Conservation (phyloP, 192 early-diverging fungal species). For the Podila epigama region DNA sequence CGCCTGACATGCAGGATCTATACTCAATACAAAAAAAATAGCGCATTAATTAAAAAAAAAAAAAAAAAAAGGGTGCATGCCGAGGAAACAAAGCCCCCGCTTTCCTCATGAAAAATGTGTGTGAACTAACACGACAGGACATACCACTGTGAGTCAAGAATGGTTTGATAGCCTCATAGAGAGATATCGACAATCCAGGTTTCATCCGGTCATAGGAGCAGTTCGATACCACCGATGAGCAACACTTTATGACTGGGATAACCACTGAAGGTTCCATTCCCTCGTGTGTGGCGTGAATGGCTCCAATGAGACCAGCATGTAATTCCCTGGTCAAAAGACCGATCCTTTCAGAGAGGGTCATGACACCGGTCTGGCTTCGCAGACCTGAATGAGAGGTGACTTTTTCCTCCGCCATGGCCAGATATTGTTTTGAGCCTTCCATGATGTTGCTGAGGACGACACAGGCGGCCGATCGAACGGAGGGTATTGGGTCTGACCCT, state of each 20-base stretch:
- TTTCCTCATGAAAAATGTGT: too few relatives aligned
- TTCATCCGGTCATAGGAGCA: constrained; percentile 39
- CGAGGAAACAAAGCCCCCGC: too few relatives aligned
- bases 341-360: constrained; percentile 38
- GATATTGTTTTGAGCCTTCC: constrained; percentile 59
- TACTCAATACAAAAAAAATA: background rate
- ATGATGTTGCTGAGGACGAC: constrained; percentile 53
- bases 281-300: constrained; percentile 14
- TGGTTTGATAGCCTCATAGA: constrained; percentile 16
- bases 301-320: constrained; percentile 16
- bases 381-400: background rate
- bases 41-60: background rate
- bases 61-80: background rate
- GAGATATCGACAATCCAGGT: constrained; percentile 1
- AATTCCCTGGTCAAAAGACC: constrained; percentile 26
- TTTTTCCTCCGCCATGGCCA: constrained; percentile 61
- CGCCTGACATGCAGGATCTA: constrained; percentile 21
- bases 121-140: too few relatives aligned
- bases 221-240: constrained; percentile 14
- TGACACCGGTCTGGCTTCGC: constrained; percentile 23
- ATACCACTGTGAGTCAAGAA: constrained; percentile 19
- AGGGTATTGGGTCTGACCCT: constrained; percentile 53
- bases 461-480: constrained; percentile 56
- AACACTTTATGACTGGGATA: constrained; percentile 32
- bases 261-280: constrained; percentile 5